phyloP scores from a whole-genome alignment of 2,329 filamentous ascomycete species.

The Hirsutella thompsonii region DNA sequence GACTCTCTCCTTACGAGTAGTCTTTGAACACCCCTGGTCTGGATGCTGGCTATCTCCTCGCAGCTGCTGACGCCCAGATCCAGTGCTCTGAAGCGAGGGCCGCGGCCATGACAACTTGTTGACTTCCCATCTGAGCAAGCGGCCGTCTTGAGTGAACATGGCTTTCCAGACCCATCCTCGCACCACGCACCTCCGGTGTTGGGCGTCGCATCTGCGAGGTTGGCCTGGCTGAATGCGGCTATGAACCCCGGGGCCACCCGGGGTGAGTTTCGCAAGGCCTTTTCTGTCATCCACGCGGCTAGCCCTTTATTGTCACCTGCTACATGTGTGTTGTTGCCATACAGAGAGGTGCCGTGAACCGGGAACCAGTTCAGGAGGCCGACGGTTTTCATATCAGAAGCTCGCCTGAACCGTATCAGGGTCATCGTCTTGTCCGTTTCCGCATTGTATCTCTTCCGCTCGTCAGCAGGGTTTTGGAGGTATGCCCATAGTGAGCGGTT shows the following conservation, averaged over 20 bases:
- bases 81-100: constrained; percentile 52
- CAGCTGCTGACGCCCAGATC: constrained; percentile 63
- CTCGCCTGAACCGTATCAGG: constrained; percentile 62
- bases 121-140: constrained; percentile 62
- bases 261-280: constrained; percentile 41
- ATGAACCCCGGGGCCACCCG: constrained; percentile 58
- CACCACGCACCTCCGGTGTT: constrained; percentile 82
- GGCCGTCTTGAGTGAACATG: constrained; percentile 68
- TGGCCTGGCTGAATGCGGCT: constrained; percentile 84
- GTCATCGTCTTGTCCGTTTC: constrained; percentile 51
- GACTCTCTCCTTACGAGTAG: constrained; percentile 16
- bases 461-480: constrained; percentile 66
- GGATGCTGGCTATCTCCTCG: constrained; percentile 61
- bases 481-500: constrained; percentile 86
- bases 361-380: constrained; percentile 85
- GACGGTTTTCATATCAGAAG: constrained; percentile 60
- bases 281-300: constrained; percentile 73
- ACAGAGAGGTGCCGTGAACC: constrained; percentile 81
- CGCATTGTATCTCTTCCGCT: constrained; percentile 54
- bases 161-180: constrained; percentile 63
- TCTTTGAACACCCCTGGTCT: constrained; percentile 44
- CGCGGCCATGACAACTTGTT: constrained; percentile 60
- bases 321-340: constrained; percentile 82
- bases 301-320: constrained; percentile 94
- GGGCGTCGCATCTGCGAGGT: constrained; percentile 79